Evolutionary conservation across 768 basidiomycete genomes (phyloP), one percentile per base, ranked within the genome.

Genomic region (Postia placenta): DNA sequence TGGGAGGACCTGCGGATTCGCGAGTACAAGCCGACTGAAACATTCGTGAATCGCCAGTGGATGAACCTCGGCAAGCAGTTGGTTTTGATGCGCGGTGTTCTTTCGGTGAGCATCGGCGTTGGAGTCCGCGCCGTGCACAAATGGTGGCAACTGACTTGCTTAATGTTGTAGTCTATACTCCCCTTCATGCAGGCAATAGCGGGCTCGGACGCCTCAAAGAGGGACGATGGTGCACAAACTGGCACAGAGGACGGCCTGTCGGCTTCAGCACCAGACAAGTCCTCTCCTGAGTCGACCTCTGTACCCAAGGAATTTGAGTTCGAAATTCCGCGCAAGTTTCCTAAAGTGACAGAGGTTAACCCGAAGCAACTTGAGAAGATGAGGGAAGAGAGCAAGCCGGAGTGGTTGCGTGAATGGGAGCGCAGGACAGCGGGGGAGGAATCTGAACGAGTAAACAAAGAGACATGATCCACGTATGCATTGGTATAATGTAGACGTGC

Each of bases 1-100:
- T 45, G 45, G 45, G 45, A 36, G 12, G 45, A 45, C 20, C 33
- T 36, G 20, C 45, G 45, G 19, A 45, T 45, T n/a, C n/a, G 28
- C 7, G 45, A 45, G 22, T 45, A 28, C 33, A 35, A 28, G 4
- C 4, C 4, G 11, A n/a, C 4, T 9, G 45, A 45, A 19, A 15
- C 36, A 3, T 3, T 3, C 17, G 17, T 4, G 6, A 45, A 45
- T 22, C 28, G 30, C 2, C 11, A 5, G 20, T 45, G 28, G 30
- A 36, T 28, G 24, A 26, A 27, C 11, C 11, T 36, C 38, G 20
- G 20, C 38, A 39, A 39, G 15, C 6, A 9, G 19, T 7, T 9
- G 12, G 17, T 22, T 39, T 22, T 9, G 15, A 22, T 7, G 7
- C 38, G 20, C n/a, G 11, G 11, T 35, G 38, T n/a, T n/a, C 12